Conservation (phyloP, 2,329 filamentous ascomycete species). For the Cercospora zeae-maydis region DNA sequence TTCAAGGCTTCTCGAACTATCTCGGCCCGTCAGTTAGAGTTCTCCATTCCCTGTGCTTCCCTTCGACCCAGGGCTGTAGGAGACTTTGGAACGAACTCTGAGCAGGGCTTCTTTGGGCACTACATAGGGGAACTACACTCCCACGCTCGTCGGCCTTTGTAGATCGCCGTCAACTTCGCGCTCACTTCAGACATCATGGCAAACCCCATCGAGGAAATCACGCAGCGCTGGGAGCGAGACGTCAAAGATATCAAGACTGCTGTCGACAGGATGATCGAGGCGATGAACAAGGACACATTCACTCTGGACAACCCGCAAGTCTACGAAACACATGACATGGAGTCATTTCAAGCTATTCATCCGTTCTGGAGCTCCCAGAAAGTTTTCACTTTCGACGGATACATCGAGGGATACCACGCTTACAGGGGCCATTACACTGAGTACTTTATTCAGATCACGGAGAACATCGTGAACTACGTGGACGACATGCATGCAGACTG, state of each 20-base stretch:
- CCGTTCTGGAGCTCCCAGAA: not conserved
- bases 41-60: not conserved
- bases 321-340: not conserved
- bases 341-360: not conserved
- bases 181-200: not conserved
- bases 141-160: not conserved
- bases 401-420: not conserved
- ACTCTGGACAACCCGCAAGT: conserved; percentile 7
- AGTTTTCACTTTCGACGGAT: not conserved
- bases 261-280: not conserved
- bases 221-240: not conserved
- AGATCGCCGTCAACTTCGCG: not conserved
- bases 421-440: not conserved
- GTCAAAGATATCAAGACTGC: not conserved
- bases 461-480: not conserved
- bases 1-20: not conserved
- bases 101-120: not conserved
- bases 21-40: not conserved
- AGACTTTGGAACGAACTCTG: not conserved
- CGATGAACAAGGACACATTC: conserved; percentile 4
- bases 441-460: not conserved
- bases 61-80: not conserved
- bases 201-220: not conserved
- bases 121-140: not conserved
- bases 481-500: conserved; percentile 2